Base-by-base conservation (phyloP, 1,139 yeast species). In the Hansenula lynferdii region DNA sequence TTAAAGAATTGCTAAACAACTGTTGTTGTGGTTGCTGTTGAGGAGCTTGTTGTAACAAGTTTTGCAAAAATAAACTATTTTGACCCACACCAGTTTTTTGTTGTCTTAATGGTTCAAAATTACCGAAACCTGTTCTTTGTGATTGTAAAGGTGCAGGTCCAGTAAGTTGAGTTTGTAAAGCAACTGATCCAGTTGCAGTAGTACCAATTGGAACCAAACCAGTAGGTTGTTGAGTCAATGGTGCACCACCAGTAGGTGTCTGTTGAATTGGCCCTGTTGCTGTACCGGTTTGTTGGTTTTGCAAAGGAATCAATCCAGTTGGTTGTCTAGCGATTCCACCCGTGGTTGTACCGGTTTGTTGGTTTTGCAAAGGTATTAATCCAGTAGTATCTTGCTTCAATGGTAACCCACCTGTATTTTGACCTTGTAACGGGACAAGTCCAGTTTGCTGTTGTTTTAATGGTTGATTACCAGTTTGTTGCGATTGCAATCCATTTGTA, bases 1-100 rank as follows among this genome's bases (percentile, higher is more conserved):
- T 46, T 15, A 45, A 40, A 14, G 53, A 49, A 22, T 64, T 66
- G 14, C 65, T 59, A 28, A 56, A 51, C 10, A 22, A 30, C 5
- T 14, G 8, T 18, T 64, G 60, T 17, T 59, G 44, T 15, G 58
- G 40, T 22, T 42, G 29, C 58, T 58, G 37, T 50, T 58, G 11
- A 59, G 65, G 40, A n/a, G n/a, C n/a, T 60, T 57, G 49, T 54
- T 60, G 38, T 9, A 50, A 44, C 23, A 52, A 25, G 28, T 41
- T 64, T 56, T 50, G 61, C 48, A 50, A 53, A 54, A 45, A 67
- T 62, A 55, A 58, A 51, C 40, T 65, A 73, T 78, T 61, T n/a
- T 49, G 55, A 8, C 69, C 70, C 49, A 56, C 58, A 17, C 69
- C 77, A 0, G 97, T 96, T 69, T 87, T 78, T 58, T 52, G 55